Evolutionary conservation across 176 grass and related monocot species (phyloP).

Genomic region (Carex parvula): DNA sequence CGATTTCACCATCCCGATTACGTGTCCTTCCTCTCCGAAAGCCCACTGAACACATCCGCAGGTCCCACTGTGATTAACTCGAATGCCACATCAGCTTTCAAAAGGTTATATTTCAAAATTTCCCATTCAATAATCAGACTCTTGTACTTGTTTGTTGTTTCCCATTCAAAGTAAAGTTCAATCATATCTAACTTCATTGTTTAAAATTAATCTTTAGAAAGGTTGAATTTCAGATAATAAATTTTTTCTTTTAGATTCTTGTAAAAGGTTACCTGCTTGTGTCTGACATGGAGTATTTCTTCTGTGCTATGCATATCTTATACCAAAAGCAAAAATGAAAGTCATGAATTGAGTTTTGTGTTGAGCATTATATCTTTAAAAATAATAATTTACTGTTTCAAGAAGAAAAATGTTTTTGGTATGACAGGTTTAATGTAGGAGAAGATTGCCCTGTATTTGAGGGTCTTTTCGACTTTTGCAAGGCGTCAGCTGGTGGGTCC

Average conservation of each 20-base stretch:
- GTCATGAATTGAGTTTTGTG: neutral
- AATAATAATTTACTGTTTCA: neutral
- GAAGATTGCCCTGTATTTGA: constrained; percentile 95
- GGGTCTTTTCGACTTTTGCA: constrained; percentile 77
- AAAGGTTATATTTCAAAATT: constrained; percentile 33
- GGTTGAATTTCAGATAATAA: neutral
- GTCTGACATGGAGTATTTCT: too few species aligned
- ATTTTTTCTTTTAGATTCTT: too few species aligned
- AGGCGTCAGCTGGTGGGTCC: constrained; percentile 68
- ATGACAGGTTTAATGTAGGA: constrained; percentile 51
- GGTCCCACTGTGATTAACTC: constrained; percentile 12
- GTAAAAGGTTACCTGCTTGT: too few species aligned
- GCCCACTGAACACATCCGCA: constrained; percentile 30
- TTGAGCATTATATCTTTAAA: neutral
- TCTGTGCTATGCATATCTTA: neutral
- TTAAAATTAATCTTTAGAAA: neutral
- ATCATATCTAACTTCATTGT: neutral
- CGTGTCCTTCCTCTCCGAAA: constrained; percentile 58
- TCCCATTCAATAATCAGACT: neutral
- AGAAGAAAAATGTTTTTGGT: neutral
- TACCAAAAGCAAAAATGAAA: neutral
- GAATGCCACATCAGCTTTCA: constrained; percentile 33
- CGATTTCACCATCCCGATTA: constrained; percentile 85
- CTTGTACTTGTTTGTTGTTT: neutral
- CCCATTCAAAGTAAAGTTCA: neutral